These are phyloP conservation scores for Rosa lucieae DNA, from an alignment of 306 rosid genomes.

Conservation along the genomic window DNA sequence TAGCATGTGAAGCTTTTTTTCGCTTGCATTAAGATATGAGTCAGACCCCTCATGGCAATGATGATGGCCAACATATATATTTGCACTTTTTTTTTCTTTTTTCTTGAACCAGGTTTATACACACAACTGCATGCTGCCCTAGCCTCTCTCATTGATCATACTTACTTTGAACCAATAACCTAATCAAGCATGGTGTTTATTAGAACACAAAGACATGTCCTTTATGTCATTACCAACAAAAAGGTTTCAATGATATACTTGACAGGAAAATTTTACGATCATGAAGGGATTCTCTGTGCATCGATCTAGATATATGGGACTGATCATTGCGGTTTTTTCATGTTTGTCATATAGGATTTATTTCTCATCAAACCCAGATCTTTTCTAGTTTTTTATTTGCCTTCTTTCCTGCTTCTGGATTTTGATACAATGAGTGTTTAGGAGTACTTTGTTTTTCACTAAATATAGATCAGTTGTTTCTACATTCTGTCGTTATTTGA, in stretches of 20 bases:
- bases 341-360: conserved; percentile 16
- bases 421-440: conserved; percentile 10
- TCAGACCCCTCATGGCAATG: conserved; percentile 46
- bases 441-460: neutral
- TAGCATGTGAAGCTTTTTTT: conserved; percentile 44
- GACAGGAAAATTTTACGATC: conserved; percentile 6
- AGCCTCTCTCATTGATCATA: neutral
- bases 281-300: conserved; percentile 20
- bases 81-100: neutral
- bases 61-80: conserved; percentile 35
- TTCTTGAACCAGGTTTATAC: conserved; percentile 24
- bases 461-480: neutral
- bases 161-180: conserved; percentile 26
- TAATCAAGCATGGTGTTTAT: conserved; percentile 39
- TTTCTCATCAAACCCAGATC: neutral
- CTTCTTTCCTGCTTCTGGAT: conserved; percentile 13
- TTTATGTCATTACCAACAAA: conserved; percentile 74
- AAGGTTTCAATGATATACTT: conserved; percentile 46
- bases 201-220: conserved; percentile 48
- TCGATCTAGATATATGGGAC: neutral
- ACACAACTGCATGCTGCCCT: neutral
- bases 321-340: conserved; percentile 2
- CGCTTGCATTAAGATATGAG: conserved; percentile 32
- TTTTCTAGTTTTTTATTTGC: neutral
- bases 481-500: neutral